A percentile compares a stretch with the other conserved stretches of the same genome.
Conservation (phyloP, 768 basidiomycete genomes). For the Epithele typhae region DNA sequence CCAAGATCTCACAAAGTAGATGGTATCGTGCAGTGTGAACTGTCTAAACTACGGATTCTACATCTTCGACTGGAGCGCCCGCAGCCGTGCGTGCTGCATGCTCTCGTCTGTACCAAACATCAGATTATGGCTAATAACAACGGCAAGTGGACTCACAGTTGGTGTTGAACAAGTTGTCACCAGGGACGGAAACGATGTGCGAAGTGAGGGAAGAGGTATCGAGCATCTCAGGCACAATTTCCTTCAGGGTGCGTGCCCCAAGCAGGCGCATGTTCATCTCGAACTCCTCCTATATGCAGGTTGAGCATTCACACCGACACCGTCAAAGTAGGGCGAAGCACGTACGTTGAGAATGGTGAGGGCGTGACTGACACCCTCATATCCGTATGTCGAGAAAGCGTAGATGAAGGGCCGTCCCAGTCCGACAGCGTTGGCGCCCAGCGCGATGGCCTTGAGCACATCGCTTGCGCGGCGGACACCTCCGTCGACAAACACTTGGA, state of each 20-base stretch:
- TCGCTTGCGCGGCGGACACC: conserved; percentile 90
- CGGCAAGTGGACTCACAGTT: conserved; percentile 61
- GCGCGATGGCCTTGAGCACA: conserved; percentile 81
- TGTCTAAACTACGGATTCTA: conserved; percentile 14
- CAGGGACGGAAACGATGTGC: conserved; percentile 66
- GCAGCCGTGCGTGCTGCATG: conserved; percentile 39
- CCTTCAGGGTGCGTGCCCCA: conserved; percentile 75
- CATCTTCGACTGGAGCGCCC: conserved; percentile 35
- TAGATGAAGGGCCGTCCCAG: conserved; percentile 86
- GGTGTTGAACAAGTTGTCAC: conserved; percentile 66
- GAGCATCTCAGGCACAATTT: conserved; percentile 87
- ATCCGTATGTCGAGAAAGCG: conserved; percentile 85
- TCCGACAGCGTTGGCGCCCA: conserved; percentile 91
- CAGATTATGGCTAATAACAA: background rate
- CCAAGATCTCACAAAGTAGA: no score
- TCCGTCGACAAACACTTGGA: conserved; percentile 92
- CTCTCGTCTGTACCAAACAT: conserved; percentile 32
- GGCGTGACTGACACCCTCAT: conserved; percentile 81
- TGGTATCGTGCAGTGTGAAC: background rate
- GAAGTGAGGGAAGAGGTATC: conserved; percentile 66
- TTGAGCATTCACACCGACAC: background rate
- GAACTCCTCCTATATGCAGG: conserved; percentile 74
- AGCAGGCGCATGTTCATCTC: conserved; percentile 96
- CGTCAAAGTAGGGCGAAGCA: background rate
- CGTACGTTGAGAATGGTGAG: conserved; percentile 72